Base-by-base conservation (phyloP, 2,329 filamentous ascomycete genomes). In the Stagonosporopsis chrysanthemi region DNA sequence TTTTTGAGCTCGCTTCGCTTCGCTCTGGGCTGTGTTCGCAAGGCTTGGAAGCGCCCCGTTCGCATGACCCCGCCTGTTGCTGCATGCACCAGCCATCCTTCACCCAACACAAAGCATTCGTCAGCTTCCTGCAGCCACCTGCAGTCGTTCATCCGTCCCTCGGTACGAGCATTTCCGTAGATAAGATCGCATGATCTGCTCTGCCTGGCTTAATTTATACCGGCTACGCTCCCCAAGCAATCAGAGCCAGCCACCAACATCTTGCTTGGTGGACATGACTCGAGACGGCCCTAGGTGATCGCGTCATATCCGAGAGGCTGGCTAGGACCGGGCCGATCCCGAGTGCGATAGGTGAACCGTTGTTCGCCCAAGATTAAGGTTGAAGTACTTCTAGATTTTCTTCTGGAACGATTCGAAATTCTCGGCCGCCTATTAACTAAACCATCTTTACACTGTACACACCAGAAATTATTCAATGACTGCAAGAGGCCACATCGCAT, bases 41-140 rank as follows among this genome's bases (percentile, higher is more conserved):
- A 28, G 9, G 35, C 46, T 40, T 11, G 24, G n/a, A 33, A 15
- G 46, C 36, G 46, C 26, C 36, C 12, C 36, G 22, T 31, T 19
- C 11, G 29, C 42, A 45, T 45, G 17, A 45, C 42, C 28, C 45
- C 45, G 19, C 45, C 33, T 48, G 35, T 48, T 17, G 23, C 9
- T 17, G 24, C 36, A 41, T 33, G 26, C n/a, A 29, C n/a, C 35
- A n/a, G n/a, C 23, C 24, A n/a, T 41, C 26, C 36, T 39, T 40
- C 36, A 40, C n/a, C 22, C 24, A n/a, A 17, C 12, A 39, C 12
- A 19, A 29, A 40, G 28, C 22, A 40, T 39, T 40, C n/a, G 24
- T 33, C 35, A 31, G 46, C 46, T n/a, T 17, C 17, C 24, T 22
- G 36, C 46, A 40, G 36, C 46, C n/a, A 29, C n/a, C 35, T 15